These are phyloP conservation scores for Xerocomus potaroensis DNA, from an alignment of 768 basidiomycete genomes.

Conservation along the genomic window DNA sequence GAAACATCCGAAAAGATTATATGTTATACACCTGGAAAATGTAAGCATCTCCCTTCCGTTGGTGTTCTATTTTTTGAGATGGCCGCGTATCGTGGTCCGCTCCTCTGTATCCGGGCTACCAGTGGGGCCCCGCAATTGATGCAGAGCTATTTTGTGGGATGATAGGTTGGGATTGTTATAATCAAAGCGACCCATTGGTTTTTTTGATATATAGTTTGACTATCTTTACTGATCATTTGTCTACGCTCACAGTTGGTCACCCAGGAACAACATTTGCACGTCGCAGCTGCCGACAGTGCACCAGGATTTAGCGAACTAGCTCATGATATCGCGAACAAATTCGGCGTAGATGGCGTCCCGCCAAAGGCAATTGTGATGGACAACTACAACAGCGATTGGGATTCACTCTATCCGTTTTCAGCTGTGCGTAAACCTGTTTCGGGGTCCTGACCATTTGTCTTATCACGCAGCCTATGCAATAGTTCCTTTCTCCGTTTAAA, in stretches of 20 bases:
- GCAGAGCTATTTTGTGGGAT: not conserved
- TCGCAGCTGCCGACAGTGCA: slow-evolving; percentile 79
- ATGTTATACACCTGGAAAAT: slow-evolving; percentile 81
- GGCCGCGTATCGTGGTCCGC: too few relatives aligned
- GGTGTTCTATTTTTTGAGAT: too few relatives aligned
- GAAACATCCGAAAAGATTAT: slow-evolving; percentile 85
- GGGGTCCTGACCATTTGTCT: not conserved
- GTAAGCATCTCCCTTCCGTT: slow-evolving; percentile 42
- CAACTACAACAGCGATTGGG: slow-evolving; percentile 85
- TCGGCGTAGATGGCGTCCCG: slow-evolving; percentile 43
- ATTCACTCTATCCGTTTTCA: slow-evolving; percentile 77
- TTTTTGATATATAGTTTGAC: too few relatives aligned
- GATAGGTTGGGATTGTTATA: too few relatives aligned
- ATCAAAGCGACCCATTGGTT: too few relatives aligned
- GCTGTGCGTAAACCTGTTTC: too few relatives aligned
- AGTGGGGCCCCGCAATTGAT: too few relatives aligned
- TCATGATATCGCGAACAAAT: slow-evolving; percentile 51
- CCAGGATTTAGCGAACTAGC: slow-evolving; percentile 69
- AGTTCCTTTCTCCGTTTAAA: slow-evolving; percentile 86
- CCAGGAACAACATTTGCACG: slow-evolving; percentile 67
- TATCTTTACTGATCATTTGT: slow-evolving; percentile 1
- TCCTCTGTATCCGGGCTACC: not conserved
- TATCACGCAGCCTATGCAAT: too few relatives aligned
- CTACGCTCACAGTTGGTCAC: slow-evolving; percentile 55
- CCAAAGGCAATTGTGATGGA: slow-evolving; percentile 56